Conservation (phyloP, 192 early-diverging fungal genomes). For the Coemansia sp. region DNA sequence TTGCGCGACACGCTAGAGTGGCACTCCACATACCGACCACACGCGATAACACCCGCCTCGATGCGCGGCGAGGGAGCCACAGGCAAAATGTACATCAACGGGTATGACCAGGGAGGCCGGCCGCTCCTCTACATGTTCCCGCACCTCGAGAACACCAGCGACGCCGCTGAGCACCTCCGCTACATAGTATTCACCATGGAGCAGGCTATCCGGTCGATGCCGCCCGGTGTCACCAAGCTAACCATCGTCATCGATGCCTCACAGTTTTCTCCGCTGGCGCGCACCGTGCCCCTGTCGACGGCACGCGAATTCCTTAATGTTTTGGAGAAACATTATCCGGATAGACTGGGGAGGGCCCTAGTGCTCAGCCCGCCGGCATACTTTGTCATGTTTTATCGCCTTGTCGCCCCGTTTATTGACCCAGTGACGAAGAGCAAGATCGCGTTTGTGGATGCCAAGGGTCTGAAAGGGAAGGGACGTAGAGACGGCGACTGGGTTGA, state of each 20-base stretch:
- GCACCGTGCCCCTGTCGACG: conserved; percentile 65
- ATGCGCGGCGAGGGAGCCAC: conserved; percentile 71
- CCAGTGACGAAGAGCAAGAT: conserved; percentile 85
- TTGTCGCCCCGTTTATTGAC: conserved; percentile 88
- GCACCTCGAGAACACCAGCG: conserved; percentile 75
- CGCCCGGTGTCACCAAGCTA: conserved; percentile 66
- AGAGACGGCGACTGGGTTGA: conserved; percentile 40
- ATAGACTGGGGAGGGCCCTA: conserved; percentile 67
- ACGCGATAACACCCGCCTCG: conserved; percentile 64
- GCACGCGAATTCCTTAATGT: conserved; percentile 77
- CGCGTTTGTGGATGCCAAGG: conserved; percentile 72
- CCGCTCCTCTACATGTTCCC: conserved; percentile 76
- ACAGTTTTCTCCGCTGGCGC: conserved; percentile 58
- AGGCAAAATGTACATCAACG: conserved; percentile 81
- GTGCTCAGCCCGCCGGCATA: conserved; percentile 81
- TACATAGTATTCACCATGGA: conserved; percentile 83
- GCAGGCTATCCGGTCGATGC: conserved; percentile 67
- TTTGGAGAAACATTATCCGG: conserved; percentile 84
- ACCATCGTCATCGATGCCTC: conserved; percentile 82
- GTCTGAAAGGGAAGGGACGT: conserved; percentile 18
- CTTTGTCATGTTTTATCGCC: conserved; percentile 77
- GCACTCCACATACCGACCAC: conserved; percentile 71
- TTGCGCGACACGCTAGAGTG: conserved; percentile 75
- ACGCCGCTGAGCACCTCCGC: conserved; percentile 64
- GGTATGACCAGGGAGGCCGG: conserved; percentile 70